phyloP scores from a whole-genome alignment of 352 stramenopile species.

The Pythium folliculosum region DNA sequence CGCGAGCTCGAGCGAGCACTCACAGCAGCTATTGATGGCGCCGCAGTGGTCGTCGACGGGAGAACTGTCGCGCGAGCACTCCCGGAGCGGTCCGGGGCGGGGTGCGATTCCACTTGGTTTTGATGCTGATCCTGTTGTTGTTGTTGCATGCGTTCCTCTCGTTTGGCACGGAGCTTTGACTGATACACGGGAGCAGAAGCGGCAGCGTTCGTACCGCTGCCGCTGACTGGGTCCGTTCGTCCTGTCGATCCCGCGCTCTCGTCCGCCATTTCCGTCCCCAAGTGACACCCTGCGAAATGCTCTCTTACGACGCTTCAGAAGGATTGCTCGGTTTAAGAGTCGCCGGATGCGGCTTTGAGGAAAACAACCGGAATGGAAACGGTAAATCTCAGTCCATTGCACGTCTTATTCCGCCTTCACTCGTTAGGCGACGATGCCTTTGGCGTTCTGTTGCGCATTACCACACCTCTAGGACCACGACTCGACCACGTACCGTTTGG shows the following conservation, averaged over 20 bases:
- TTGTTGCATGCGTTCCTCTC: slow-evolving; percentile 47
- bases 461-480: slow-evolving; percentile 75
- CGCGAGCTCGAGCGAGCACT: neutral
- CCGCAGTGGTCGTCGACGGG: no score
- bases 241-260: neutral
- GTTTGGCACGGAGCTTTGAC: slow-evolving; percentile 61
- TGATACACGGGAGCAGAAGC: slow-evolving; percentile 33
- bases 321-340: no score
- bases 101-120: neutral
- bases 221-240: neutral
- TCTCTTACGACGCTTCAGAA: no score
- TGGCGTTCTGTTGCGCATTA: no score
- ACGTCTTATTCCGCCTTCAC: no score
- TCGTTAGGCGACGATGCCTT: no score
- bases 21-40: neutral
- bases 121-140: slow-evolving; percentile 13
- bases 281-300: no score
- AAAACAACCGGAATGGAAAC: no score
- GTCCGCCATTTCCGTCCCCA: no score
- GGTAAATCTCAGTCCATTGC: no score
- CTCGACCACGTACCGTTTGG: slow-evolving; percentile 85
- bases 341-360: no score
- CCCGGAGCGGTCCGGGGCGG: neutral
- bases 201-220: no score
- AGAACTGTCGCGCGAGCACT: neutral